Conservation (phyloP, 2,329 filamentous ascomycete genomes). For the Ophiostoma himal-ulmi region DNA sequence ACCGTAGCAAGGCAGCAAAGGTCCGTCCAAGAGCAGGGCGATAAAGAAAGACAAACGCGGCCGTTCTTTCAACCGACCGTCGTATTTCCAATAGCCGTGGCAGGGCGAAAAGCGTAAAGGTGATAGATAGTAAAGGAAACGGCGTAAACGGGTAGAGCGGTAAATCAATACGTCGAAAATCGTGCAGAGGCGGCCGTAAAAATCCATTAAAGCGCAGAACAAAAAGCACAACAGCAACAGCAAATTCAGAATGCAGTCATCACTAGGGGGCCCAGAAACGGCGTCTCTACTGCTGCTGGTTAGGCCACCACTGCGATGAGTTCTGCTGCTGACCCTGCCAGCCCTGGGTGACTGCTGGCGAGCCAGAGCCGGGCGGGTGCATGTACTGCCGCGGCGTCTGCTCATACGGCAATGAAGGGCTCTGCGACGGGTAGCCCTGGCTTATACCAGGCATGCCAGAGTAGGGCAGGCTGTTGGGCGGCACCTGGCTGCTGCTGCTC, state of each 20-base stretch:
- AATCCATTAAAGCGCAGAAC: not conserved
- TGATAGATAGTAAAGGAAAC: not conserved
- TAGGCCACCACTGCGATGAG: conserved; percentile 9
- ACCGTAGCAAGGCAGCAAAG: not conserved
- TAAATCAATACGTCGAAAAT: not conserved
- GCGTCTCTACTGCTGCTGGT: conserved; percentile 5
- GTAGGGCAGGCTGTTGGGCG: conserved; percentile 50
- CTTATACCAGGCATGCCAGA: conserved; percentile 57
- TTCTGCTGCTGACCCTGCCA: conserved; percentile 48
- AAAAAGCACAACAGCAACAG: not conserved
- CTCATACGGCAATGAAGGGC: conserved; percentile 56
- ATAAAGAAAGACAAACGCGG: not conserved
- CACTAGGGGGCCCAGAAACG: not conserved
- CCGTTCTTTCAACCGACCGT: not conserved
- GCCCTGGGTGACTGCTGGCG: conserved; percentile 46
- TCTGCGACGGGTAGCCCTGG: conserved; percentile 46
- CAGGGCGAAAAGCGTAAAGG: conserved; percentile 3
- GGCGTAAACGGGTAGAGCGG: not conserved
- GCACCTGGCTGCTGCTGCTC: conserved; percentile 49
- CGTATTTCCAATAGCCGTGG: not conserved
- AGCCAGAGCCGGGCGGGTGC: conserved; percentile 52
- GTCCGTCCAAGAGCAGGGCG: not conserved
- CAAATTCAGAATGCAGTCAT: not conserved
- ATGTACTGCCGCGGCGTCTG: conserved; percentile 62
- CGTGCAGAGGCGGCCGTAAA: not conserved